Conservation (phyloP, 2,329 filamentous ascomycete species). For the Neopestalotiopsis rosae region DNA sequence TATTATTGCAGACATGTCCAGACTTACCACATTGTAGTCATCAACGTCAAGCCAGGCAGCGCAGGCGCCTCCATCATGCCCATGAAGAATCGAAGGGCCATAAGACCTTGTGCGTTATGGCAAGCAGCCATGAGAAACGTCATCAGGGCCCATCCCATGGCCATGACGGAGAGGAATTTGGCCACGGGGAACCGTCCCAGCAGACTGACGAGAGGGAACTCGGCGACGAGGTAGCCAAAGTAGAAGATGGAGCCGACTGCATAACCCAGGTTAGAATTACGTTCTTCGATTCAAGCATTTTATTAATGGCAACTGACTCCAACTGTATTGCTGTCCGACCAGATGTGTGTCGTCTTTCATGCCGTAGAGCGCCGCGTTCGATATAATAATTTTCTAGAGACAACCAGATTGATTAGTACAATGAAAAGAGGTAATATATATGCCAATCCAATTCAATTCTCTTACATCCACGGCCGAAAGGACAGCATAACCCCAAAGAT, state of each 20-base stretch:
- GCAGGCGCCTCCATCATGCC: slow-evolving; percentile 49
- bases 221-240: slow-evolving; percentile 41
- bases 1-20: slow-evolving; percentile 30
- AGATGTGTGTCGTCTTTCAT: not conserved
- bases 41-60: not conserved
- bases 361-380: not conserved
- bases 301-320: not conserved
- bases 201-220: slow-evolving; percentile 44
- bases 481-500: not conserved
- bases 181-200: slow-evolving; percentile 44
- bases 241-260: slow-evolving; percentile 1
- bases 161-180: slow-evolving; percentile 42
- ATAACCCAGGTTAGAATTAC: not conserved
- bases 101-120: slow-evolving; percentile 47
- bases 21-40: not conserved
- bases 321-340: not conserved
- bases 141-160: slow-evolving; percentile 39
- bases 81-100: slow-evolving; percentile 49
- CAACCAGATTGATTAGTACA: not conserved
- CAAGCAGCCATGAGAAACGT: slow-evolving; percentile 49
- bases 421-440: not conserved
- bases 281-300: not conserved
- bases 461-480: not conserved
- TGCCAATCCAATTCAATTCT: not conserved
- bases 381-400: not conserved